phyloP scores from a whole-genome alignment of 2,329 filamentous ascomycete genomes.

The Aspergillaceae sp. region DNA sequence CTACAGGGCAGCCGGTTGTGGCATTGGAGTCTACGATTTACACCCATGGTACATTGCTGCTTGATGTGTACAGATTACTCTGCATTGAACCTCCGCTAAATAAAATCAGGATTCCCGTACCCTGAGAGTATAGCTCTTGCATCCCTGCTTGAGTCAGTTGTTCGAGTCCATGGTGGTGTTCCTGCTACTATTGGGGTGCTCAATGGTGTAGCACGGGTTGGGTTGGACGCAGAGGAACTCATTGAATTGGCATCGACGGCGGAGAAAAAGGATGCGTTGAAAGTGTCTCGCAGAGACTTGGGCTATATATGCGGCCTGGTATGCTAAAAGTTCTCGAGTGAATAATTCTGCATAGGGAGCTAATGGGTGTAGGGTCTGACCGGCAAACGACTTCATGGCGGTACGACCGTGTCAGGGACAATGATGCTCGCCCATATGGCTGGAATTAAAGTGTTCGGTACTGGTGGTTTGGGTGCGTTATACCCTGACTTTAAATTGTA shows the following conservation, averaged over 20 bases:
- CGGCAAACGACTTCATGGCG: conserved; percentile 67
- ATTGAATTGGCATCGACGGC: conserved; percentile 58
- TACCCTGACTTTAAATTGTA: no score
- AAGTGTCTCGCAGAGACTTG: conserved; percentile 81
- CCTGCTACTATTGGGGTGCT: conserved; percentile 88
- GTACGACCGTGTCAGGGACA: conserved; percentile 87
- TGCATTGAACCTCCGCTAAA: conserved; percentile 5
- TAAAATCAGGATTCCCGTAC: conserved; percentile 53
- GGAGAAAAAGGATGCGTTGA: conserved; percentile 59
- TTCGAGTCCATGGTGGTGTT: conserved; percentile 70
- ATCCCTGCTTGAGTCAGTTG: conserved; percentile 68
- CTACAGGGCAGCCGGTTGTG: conserved; percentile 70
- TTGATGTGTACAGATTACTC: conserved; percentile 35
- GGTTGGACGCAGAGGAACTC: conserved; percentile 64
- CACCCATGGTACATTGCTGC: conserved; percentile 64
- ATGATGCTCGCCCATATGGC: conserved; percentile 82
- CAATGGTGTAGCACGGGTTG: conserved; percentile 72
- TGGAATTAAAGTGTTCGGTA: conserved; percentile 88
- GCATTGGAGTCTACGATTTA: conserved; percentile 95
- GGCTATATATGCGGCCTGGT: conserved; percentile 72
- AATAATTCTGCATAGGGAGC: no score
- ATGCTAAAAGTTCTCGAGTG: conserved; percentile 19
- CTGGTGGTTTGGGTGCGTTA: conserved; percentile 65
- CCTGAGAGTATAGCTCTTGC: conserved; percentile 67
- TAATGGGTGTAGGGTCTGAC: conserved; percentile 46